Evolutionary conservation across 2,329 filamentous ascomycete species (phyloP).

Genomic region (Rutstroemia sp.): DNA sequence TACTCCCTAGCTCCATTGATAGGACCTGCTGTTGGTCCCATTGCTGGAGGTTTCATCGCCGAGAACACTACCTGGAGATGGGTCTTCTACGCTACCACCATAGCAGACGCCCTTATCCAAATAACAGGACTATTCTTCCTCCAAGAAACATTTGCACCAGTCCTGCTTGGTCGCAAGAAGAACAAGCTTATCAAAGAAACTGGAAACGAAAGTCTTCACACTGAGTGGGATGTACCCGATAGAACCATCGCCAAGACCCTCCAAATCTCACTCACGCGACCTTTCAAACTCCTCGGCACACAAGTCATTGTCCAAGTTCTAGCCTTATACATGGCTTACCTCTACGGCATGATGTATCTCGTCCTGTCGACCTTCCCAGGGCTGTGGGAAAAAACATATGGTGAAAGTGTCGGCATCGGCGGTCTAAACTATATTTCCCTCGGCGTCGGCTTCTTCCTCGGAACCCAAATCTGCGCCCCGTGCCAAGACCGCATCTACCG

Average conservation of each 20-base stretch:
- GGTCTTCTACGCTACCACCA: slow-evolving; percentile 44
- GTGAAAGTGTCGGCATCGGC: slow-evolving; percentile 48
- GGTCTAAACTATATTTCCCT: slow-evolving; percentile 47
- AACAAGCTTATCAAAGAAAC: slow-evolving; percentile 41
- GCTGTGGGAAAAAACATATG: slow-evolving; percentile 50
- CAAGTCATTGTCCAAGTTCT: slow-evolving; percentile 48
- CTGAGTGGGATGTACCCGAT: slow-evolving; percentile 42
- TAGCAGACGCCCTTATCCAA: slow-evolving; percentile 36
- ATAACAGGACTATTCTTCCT: slow-evolving; percentile 36
- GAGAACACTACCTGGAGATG: slow-evolving; percentile 44
- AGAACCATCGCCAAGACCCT: slow-evolving; percentile 29
- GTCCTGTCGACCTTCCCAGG: slow-evolving; percentile 52
- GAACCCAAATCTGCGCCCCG: slow-evolving; percentile 28
- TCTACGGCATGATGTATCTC: slow-evolving; percentile 48
- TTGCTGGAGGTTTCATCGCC: slow-evolving; percentile 45
- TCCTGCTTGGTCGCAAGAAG: slow-evolving; percentile 39
- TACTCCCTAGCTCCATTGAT: slow-evolving; percentile 29
- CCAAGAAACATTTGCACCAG: slow-evolving; percentile 43
- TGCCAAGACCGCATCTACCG: slow-evolving; percentile 28
- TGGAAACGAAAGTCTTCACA: slow-evolving; percentile 38
- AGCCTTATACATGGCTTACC: slow-evolving; percentile 43
- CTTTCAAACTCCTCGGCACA: slow-evolving; percentile 38
- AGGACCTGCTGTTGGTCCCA: slow-evolving; percentile 32
- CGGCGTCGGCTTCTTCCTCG: slow-evolving; percentile 37
- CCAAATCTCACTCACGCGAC: slow-evolving; percentile 39